Base-by-base conservation (phyloP, 1,284 basidiomycete species). In the Puccinia novopanici region DNA sequence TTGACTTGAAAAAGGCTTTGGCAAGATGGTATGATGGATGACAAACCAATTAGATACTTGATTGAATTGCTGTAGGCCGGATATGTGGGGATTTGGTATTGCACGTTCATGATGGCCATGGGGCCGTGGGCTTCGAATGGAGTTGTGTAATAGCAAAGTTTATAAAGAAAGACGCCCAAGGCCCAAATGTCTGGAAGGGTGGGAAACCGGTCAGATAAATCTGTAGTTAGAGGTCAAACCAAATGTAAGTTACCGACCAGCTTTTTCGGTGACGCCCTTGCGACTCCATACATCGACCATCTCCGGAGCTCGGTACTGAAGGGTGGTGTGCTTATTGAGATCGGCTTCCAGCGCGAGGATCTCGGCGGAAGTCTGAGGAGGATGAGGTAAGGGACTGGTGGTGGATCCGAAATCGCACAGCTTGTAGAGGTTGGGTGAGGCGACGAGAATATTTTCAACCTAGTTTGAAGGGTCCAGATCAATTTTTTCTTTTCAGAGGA, bases 391-490 rank as follows among this genome's bases (percentile, higher is more conserved):
- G 3, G 94, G 91, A 0, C 91, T 90, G 0, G 92, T 92, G 2
- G 96, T 92, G 37, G 94, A 97, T 59, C 97, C 97, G 87, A 99
- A 99, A 86, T 99, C 97, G 86, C 97, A 99, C 19, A 99, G 89
- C 86, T 99, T 99, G 89, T 92, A 99, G 1, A 91, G 82, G 90
- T 24, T 91, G 90, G 77, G 90, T 90, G 85, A 91, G n/a, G 84
- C 92, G 40, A 88, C 87, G 0, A 99, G 90, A 84, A 99, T 98
- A 86, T 99, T 99, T 87, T 99, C 97, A 59, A 98, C 94, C 86
- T 87, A 81, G 12, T 0, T 22, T 57, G 15, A 42, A n/a, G 80
- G 22, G 2, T 40, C 10, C 10, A 27, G 30, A 48, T 30, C 52
- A 40, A 48, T 79, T 34, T 27, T 34, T 63, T 22, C 22, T 22